These are phyloP conservation scores for Serpula lacrymans DNA, from an alignment of 768 basidiomycete species.

Conservation along the genomic window DNA sequence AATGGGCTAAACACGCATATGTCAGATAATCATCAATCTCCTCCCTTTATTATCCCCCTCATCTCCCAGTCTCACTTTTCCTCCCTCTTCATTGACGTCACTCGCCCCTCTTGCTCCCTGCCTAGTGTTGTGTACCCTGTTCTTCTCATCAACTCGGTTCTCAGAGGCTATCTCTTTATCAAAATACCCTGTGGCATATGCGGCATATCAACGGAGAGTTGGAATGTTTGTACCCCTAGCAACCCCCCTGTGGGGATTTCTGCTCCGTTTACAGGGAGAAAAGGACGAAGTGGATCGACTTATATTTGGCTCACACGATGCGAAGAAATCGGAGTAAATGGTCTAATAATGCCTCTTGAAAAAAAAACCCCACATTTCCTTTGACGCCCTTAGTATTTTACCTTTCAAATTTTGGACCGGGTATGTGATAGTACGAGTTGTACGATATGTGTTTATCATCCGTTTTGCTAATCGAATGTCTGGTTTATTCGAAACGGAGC, in stretches of 20 bases:
- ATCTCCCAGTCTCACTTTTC: constrained; percentile 19
- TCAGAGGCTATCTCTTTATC: constrained; percentile 75
- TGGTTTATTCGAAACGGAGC: too few relatives aligned
- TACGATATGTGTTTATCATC: too few relatives aligned
- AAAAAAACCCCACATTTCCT: too few relatives aligned
- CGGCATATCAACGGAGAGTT: constrained; percentile 71
- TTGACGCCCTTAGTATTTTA: too few relatives aligned
- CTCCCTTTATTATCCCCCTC: constrained; percentile 56
- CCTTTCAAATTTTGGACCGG: too few relatives aligned
- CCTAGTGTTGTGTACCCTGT: constrained; percentile 62
- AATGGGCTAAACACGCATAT: neutral
- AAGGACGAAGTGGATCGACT: constrained; percentile 35
- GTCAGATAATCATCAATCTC: constrained; percentile 63
- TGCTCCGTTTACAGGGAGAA: constrained; percentile 36
- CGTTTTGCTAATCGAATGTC: too few relatives aligned
- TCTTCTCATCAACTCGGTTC: constrained; percentile 72
- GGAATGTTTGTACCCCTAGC: constrained; percentile 67
- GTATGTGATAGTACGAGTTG: too few relatives aligned
- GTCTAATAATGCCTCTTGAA: too few relatives aligned
- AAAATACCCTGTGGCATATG: constrained; percentile 74
- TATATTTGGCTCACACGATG: constrained; percentile 39
- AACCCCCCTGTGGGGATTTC: constrained; percentile 42
- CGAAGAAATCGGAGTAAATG: constrained; percentile 21
- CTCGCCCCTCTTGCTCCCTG: constrained; percentile 49
- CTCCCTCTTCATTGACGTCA: constrained; percentile 21